Evolutionary conservation across 2,329 filamentous ascomycete species (phyloP).

Genomic region (Diaporthe citriasiana): DNA sequence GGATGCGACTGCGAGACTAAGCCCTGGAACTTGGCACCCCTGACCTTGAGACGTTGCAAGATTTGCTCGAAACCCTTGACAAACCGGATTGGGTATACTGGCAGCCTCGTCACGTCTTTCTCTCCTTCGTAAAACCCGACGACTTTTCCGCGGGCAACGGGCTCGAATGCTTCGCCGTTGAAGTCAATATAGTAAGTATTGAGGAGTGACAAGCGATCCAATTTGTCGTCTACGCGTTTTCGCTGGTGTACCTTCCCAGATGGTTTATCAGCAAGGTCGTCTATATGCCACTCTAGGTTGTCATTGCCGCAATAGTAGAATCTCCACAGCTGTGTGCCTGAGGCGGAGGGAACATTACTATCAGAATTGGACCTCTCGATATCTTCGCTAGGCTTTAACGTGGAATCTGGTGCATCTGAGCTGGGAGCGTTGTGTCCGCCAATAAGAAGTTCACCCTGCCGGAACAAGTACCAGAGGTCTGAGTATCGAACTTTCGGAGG

Average conservation of each 20-base stretch:
- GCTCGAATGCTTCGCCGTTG: conserved; percentile 15
- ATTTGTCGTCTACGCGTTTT: background rate
- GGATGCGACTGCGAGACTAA: background rate
- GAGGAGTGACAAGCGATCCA: background rate
- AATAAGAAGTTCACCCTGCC: conserved; percentile 15
- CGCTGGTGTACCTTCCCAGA: background rate
- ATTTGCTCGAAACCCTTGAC: background rate
- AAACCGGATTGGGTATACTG: conserved; percentile 28
- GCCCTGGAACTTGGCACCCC: background rate
- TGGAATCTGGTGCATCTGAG: background rate
- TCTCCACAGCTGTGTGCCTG: background rate
- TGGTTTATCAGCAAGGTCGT: background rate
- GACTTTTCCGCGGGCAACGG: background rate
- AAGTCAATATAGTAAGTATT: conserved; percentile 29
- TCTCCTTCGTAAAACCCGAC: background rate
- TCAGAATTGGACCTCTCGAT: background rate
- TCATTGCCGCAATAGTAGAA: background rate
- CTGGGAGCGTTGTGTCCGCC: background rate
- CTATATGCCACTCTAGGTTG: background rate
- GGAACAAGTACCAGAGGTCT: conserved; percentile 36
- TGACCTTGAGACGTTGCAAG: background rate
- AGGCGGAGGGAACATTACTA: background rate
- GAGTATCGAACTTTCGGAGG: background rate
- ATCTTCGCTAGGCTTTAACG: background rate
- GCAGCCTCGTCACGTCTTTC: conserved; percentile 3